Conservation (phyloP, 345 rosid genomes). For the Passiflora organensis region DNA sequence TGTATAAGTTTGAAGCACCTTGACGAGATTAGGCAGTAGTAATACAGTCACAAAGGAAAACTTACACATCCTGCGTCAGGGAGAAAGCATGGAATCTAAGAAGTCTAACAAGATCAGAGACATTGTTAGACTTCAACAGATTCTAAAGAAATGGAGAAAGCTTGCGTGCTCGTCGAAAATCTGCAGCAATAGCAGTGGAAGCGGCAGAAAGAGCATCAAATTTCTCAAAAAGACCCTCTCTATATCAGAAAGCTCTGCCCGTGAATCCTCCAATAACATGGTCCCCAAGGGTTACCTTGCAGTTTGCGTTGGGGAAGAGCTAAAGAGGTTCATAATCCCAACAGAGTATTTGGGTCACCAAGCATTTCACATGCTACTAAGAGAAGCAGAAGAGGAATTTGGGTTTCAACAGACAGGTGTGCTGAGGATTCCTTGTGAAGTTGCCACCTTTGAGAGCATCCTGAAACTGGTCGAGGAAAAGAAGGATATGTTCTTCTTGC, state of each 20-base stretch:
- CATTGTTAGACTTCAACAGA: slow-evolving; percentile 81
- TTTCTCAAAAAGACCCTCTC: slow-evolving; percentile 86
- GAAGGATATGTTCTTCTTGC: slow-evolving; percentile 21
- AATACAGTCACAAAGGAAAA: background rate
- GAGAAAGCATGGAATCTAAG: slow-evolving; percentile 52
- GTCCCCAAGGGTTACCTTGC: slow-evolving; percentile 69
- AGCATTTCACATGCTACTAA: slow-evolving; percentile 54
- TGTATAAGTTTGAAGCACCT: slow-evolving; percentile 12
- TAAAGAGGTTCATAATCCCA: slow-evolving; percentile 63
- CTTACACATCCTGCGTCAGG: background rate
- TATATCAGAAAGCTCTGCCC: slow-evolving; percentile 30
- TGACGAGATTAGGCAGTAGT: background rate
- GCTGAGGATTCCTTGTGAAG: slow-evolving; percentile 57
- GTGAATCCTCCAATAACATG: slow-evolving; percentile 12
- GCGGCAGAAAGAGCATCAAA: slow-evolving; percentile 43
- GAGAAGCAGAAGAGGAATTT: slow-evolving; percentile 78
- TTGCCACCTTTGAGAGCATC: slow-evolving; percentile 41
- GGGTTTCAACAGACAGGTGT: slow-evolving; percentile 78
- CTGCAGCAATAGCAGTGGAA: slow-evolving; percentile 17
- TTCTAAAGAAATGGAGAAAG: slow-evolving; percentile 93
- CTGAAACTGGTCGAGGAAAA: slow-evolving; percentile 46
- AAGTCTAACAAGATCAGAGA: slow-evolving; percentile 91
- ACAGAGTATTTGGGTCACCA: slow-evolving; percentile 54
- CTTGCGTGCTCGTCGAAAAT: slow-evolving; percentile 52
- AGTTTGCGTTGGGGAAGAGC: slow-evolving; percentile 63